phyloP scores from a whole-genome alignment of 1,284 basidiomycete species.

The Phellopilus nigrolimitatus region DNA sequence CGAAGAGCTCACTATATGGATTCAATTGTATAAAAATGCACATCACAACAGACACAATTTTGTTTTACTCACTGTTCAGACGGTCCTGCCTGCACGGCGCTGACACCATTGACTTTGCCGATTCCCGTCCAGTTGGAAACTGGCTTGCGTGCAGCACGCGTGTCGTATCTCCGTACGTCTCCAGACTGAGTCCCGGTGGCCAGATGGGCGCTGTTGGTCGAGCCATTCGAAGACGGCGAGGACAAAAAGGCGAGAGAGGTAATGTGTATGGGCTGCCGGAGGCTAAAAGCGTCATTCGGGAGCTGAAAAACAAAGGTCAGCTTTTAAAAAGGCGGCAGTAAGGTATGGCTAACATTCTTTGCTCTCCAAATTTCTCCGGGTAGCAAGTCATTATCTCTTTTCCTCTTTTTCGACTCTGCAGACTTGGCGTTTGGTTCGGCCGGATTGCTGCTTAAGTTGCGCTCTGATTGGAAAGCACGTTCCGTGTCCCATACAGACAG shows the following conservation, averaged over 20 bases:
- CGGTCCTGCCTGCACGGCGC: slow-evolving; percentile 53
- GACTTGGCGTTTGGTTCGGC: slow-evolving; percentile 22
- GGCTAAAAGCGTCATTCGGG: slow-evolving; percentile 69
- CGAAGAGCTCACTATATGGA: slow-evolving; percentile 69
- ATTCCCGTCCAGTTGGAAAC: slow-evolving; percentile 62
- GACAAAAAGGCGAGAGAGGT: slow-evolving; percentile 58
- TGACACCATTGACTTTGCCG: slow-evolving; percentile 64
- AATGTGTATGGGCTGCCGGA: slow-evolving; percentile 81
- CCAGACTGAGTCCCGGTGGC: slow-evolving; percentile 76
- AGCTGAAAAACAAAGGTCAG: slow-evolving; percentile 39
- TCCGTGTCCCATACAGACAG: slow-evolving; percentile 80
- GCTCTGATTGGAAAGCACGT: slow-evolving; percentile 46
- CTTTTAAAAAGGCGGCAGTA: not conserved
- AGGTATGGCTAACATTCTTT: slow-evolving; percentile 51
- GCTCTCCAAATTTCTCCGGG: slow-evolving; percentile 77
- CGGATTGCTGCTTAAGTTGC: slow-evolving; percentile 20
- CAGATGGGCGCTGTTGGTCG: slow-evolving; percentile 41
- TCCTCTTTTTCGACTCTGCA: slow-evolving; percentile 54
- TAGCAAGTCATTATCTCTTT: slow-evolving; percentile 58
- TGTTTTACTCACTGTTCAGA: slow-evolving; percentile 74
- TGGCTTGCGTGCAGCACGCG: slow-evolving; percentile 65
- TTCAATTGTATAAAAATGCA: no score
- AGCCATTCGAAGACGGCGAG: slow-evolving; percentile 31
- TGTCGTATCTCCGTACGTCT: slow-evolving; percentile 77
- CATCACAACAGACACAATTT: no score